A percentile compares a stretch with the other conserved stretches of the same genome.
Conservation (phyloP, 768 basidiomycete genomes). For the Amanita subjunquillea region DNA sequence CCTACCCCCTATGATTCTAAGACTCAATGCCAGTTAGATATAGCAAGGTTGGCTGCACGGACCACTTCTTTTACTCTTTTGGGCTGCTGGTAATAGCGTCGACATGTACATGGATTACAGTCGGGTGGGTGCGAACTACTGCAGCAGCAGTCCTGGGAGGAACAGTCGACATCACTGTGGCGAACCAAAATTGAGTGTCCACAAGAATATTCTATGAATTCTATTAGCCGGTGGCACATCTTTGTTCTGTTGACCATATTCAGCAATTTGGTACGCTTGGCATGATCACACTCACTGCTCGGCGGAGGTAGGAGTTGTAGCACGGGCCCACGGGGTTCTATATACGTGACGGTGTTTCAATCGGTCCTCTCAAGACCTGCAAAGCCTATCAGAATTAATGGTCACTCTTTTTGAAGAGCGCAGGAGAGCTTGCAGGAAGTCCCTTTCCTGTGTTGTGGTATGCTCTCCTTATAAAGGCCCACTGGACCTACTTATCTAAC, state of each 20-base stretch:
- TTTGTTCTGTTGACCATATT: conserved; percentile 4
- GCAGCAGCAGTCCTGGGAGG: conserved; percentile 27
- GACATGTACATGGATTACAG: conserved; percentile 41
- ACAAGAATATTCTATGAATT: conserved; percentile 43
- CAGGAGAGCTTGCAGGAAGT: background rate
- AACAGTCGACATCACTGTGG: conserved; percentile 44
- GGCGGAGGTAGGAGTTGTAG: conserved; percentile 1
- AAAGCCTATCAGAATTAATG: conserved; percentile 1
- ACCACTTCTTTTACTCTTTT: conserved; percentile 40
- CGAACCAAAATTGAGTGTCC: conserved; percentile 39
- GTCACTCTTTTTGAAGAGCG: background rate
- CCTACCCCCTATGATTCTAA: conserved; percentile 21
- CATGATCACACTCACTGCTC: background rate
- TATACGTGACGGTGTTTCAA: background rate
- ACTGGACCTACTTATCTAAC: background rate
- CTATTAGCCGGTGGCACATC: conserved; percentile 62
- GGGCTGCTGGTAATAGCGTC: conserved; percentile 52
- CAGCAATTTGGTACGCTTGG: background rate
- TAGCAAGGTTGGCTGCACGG: conserved; percentile 8
- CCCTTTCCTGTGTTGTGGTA: background rate
- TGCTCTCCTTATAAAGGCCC: background rate
- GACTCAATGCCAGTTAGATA: conserved; percentile 9
- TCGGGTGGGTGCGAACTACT: conserved; percentile 38
- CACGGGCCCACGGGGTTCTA: background rate
- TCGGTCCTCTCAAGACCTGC: background rate